Evolutionary conservation across 2,329 filamentous ascomycete genomes (phyloP).

Genomic region (Fusarium sp.): DNA sequence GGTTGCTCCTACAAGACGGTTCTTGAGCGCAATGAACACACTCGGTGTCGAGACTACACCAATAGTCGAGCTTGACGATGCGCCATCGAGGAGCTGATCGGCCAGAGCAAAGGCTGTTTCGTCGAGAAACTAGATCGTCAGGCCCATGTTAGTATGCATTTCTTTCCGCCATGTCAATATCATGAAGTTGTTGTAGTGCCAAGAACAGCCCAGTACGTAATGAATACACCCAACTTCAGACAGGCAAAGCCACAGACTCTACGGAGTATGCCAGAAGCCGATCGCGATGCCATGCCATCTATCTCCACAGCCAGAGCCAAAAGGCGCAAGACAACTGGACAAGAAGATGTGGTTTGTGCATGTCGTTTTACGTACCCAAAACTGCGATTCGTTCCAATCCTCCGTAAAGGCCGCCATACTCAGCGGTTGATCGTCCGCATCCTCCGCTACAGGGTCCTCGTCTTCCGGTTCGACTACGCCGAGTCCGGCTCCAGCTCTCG

Average conservation of each 20-base stretch:
- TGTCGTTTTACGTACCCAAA: conserved; percentile 69
- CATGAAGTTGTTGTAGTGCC: conserved; percentile 35
- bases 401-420: conserved; percentile 78
- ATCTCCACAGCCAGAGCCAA: conserved; percentile 26
- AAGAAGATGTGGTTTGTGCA: background rate
- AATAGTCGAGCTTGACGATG: conserved; percentile 66
- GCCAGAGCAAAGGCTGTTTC: conserved; percentile 74
- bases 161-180: conserved; percentile 6
- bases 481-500: conserved; percentile 24
- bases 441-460: conserved; percentile 47
- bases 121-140: conserved; percentile 69
- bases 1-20: conserved; percentile 60
- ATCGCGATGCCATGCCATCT: conserved; percentile 36
- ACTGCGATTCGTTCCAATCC: conserved; percentile 86
- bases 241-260: conserved; percentile 3
- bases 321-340: conserved; percentile 12
- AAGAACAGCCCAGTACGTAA: conserved; percentile 36
- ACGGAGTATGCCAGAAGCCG: conserved; percentile 23
- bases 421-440: conserved; percentile 55
- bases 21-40: conserved; percentile 80
- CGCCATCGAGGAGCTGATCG: conserved; percentile 70
- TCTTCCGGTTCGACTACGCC: conserved; percentile 51
- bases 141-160: conserved; percentile 11
- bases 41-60: conserved; percentile 79
- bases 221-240: conserved; percentile 22